Base-by-base conservation (phyloP, 1,139 yeast genomes). In the Saccharomyces hybrid region DNA sequence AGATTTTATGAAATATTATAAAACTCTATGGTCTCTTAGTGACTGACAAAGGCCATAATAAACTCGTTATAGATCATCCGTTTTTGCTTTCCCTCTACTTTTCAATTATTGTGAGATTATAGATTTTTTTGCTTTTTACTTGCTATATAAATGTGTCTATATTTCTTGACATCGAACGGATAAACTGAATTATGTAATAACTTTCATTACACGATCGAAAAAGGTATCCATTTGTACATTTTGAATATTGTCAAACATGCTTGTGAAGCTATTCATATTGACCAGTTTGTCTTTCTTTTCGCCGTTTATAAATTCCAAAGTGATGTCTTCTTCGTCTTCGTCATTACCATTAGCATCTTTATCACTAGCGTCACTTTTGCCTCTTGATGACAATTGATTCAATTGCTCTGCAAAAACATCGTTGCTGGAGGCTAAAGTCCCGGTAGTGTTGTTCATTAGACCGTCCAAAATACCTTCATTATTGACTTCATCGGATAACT, bases 151-250 rank as follows among this genome's bases (percentile, higher is more conserved):
- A 5, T 38, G 6, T 19, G 6, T 38, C 44, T 38, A 38, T 38
- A 16, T 38, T 19, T 19, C 23, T 19, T 19, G 23, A 19, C 23
- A 19, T 19, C 23, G 23, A 19, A 2, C 2, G 23, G 23, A 19
- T 19, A 19, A 19, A 19, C 3, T 19, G 23, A 19, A 16, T 19
- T 58, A 63, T 47, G 63, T 72, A 68, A 84, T 76, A 27, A 83
- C 80, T 62, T 77, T 82, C 73, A 87, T 77, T 52, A 89, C 88
- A 63, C 86, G 81, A 59, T 89, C 96, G 67, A 90, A 90, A 68
- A 90, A 73, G 1, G 84, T 79, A 55, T 86, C 95, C 65, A 90
- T 72, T 60, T 79, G 81, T 41, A 84, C 78, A 56, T 85, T 85
- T 55, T 86, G 91, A 29, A 84, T 72, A 55, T 84, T 85, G 54